Base-by-base conservation (phyloP, 1,139 yeast species). In the Entelexis paramagnoliae region DNA sequence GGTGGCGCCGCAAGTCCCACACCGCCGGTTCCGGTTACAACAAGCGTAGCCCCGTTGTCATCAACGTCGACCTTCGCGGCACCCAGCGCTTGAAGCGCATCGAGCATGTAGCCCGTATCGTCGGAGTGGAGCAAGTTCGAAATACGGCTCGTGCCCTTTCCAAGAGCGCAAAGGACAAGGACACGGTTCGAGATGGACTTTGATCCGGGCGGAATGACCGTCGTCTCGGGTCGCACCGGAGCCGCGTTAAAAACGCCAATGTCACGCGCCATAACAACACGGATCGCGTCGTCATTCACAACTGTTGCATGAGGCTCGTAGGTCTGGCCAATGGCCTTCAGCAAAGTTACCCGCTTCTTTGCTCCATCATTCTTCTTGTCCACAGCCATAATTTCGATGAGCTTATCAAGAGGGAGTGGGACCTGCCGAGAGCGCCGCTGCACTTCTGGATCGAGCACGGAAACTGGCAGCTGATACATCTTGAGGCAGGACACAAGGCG, bases 121-220 rank as follows among this genome's bases (percentile, higher is more conserved):
- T 91, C 99, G 3, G 82, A 89, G 64, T 91, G 97, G 54, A 91
- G 76, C 63, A 91, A 72, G 68, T 91, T 91, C 59, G 81, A 82
- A 60, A 91, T 79, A 62, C 77, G 78, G 63, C 95, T 89, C 34
- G 81, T 77, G 41, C 98, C 97, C 50, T 76, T 70, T 57, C 96
- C 95, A 57, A 91, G 75, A 26, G 98, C 95, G 45, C 98, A 97
- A 59, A 91, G 73, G 20, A 91, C 79, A 58, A 91, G 75, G 9
- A 97, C 98, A 66, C 99, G 80, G 66, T 91, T 91, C 14, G 97
- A 88, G 57, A 91, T 91, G 2, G 97, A 89, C 66, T 91, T 91
- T 4, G 97, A 91, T 1, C 99, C 99, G 11, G 99, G 99, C 28
- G 98, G 98, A 28, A 75, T 73, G 43, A 91, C 66, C 2, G 72